phyloP scores from a whole-genome alignment of 805 yeast species.

The Ogataea neopini region DNA sequence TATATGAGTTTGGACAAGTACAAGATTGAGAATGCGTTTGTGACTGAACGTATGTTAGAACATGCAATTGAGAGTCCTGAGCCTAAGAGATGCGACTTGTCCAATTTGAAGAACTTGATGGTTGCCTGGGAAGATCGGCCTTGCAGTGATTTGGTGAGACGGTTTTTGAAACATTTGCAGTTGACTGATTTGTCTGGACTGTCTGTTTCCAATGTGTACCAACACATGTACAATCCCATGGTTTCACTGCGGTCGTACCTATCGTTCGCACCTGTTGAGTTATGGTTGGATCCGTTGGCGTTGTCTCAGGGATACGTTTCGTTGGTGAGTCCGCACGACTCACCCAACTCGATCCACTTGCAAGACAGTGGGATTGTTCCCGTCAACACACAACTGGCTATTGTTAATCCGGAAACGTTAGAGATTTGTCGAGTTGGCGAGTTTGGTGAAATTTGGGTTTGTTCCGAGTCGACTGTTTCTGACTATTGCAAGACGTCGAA shows the following conservation, averaged over 20 bases:
- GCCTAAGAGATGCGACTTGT: constrained; percentile 62
- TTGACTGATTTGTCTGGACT: constrained; percentile 64
- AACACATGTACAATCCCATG: constrained; percentile 79
- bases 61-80: constrained; percentile 55
- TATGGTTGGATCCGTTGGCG: constrained; percentile 85
- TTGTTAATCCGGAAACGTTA: constrained; percentile 91
- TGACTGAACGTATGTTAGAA: constrained; percentile 80
- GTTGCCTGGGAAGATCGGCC: constrained; percentile 79
- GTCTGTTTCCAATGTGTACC: constrained; percentile 74
- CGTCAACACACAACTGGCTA: constrained; percentile 88
- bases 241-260: constrained; percentile 83
- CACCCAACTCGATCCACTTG: constrained; percentile 67
- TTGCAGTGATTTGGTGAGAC: constrained; percentile 55
- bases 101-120: constrained; percentile 77
- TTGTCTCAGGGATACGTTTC: constrained; percentile 87
- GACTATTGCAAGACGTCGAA: constrained; percentile 42
- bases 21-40: constrained; percentile 81
- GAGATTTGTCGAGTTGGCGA: constrained; percentile 84
- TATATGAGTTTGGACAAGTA: constrained; percentile 69
- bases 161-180: constrained; percentile 61
- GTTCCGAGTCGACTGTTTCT: constrained; percentile 78
- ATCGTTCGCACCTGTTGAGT: constrained; percentile 83
- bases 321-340: constrained; percentile 71
- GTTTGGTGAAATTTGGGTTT: constrained; percentile 96
- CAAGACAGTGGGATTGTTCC: constrained; percentile 98